Conservation (phyloP, 441 rosid genomes). For the Gossypium schwendimanii region DNA sequence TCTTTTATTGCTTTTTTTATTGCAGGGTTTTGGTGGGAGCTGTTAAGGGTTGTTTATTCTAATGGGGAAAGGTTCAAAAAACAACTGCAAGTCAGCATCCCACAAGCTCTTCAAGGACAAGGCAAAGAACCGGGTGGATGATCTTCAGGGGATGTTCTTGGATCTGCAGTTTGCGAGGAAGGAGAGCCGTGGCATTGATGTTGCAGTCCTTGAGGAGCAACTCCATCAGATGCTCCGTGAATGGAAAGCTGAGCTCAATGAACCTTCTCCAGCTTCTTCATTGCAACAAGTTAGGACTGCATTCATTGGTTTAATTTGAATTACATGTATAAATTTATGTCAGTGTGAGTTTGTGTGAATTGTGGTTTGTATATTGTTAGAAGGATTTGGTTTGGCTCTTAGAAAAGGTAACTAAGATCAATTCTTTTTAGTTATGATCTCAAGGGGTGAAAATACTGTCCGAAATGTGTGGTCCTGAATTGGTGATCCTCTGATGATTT, state of each 20-base stretch:
- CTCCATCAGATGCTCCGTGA: conserved; percentile 98
- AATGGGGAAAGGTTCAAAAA: conserved; percentile 69
- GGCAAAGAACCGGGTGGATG: conserved; percentile 96
- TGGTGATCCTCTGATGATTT: conserved; percentile 22
- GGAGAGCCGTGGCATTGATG: conserved; percentile 71
- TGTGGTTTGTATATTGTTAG: neutral
- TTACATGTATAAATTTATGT: conserved; percentile 1
- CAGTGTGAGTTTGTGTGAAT: neutral
- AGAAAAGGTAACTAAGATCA: neutral
- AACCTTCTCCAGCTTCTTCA: conserved; percentile 93
- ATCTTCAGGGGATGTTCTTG: conserved; percentile 74
- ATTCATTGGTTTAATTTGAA: conserved; percentile 13
- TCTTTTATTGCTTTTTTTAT: conserved; percentile 10
- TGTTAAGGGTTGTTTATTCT: conserved; percentile 20
- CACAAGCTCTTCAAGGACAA: conserved; percentile 91
- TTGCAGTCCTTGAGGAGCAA: conserved; percentile 81
- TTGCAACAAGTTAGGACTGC: conserved; percentile 72
- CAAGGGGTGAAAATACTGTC: neutral
- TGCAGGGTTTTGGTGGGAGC: conserved; percentile 17
- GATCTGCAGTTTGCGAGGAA: conserved; percentile 92
- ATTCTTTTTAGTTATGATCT: neutral
- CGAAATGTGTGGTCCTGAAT: neutral
- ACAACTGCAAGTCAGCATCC: conserved; percentile 77
- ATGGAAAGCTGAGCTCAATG: conserved; percentile 96
- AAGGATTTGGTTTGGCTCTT: neutral